phyloP scores from a whole-genome alignment of 2,329 filamentous ascomycete species.

The Diaporthe amygdali region DNA sequence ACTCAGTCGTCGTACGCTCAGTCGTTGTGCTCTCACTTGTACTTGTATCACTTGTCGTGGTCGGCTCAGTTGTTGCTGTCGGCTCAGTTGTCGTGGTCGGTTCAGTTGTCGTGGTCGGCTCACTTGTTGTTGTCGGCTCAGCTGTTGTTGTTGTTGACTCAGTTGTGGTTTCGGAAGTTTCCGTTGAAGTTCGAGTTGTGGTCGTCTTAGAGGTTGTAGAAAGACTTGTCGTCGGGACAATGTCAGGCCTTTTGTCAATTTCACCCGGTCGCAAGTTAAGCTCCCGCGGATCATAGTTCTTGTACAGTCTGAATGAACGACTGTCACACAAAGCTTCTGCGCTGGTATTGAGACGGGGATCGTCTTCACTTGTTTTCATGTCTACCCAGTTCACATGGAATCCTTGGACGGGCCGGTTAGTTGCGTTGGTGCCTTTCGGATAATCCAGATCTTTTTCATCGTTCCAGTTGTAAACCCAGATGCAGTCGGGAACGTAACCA shows the following conservation, averaged over 20 bases:
- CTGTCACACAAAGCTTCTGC: neutral
- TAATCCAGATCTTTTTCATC: neutral
- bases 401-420: neutral
- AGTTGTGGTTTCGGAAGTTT: too few species aligned
- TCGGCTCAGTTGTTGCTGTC: too few species aligned
- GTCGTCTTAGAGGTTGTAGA: neutral
- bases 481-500: neutral
- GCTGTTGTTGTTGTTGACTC: neutral
- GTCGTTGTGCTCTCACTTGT: neutral
- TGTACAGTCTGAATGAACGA: neutral
- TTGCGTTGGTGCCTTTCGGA: neutral
- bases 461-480: neutral
- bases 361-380: neutral
- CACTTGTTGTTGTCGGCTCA: neutral
- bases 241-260: neutral
- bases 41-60: neutral
- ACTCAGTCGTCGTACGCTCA: neutral
- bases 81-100: neutral
- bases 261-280: neutral
- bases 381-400: neutral
- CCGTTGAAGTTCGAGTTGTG: neutral
- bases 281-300: neutral
- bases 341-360: neutral
- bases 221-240: neutral
- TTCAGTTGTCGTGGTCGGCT: neutral